phyloP scores from a whole-genome alignment of 805 yeast genomes.

The Candida michaelii region DNA sequence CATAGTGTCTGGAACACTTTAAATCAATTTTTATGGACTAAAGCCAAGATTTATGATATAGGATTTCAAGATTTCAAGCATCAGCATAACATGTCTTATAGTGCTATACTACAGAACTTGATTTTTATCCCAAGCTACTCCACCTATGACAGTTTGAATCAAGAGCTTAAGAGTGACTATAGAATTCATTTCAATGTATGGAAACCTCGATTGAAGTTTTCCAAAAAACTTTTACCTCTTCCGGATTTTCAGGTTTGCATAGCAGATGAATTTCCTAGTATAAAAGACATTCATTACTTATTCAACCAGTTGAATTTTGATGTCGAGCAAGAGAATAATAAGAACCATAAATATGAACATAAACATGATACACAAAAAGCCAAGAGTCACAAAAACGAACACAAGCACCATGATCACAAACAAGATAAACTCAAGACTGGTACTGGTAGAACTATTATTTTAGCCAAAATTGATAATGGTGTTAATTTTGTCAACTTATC shows the following conservation, averaged over 20 bases:
- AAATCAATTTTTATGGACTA: background rate
- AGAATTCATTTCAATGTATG: slow-evolving; percentile 65
- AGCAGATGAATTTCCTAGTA: slow-evolving; percentile 48
- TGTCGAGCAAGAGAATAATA: background rate
- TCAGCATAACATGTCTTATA: slow-evolving; percentile 22
- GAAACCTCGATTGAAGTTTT: slow-evolving; percentile 77
- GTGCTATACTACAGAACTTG: slow-evolving; percentile 12
- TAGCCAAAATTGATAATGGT: slow-evolving; percentile 79
- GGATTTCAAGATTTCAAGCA: slow-evolving; percentile 8
- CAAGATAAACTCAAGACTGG: slow-evolving; percentile 54
- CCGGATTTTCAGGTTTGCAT: slow-evolving; percentile 79
- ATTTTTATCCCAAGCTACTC: slow-evolving; percentile 10
- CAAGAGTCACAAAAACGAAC: background rate
- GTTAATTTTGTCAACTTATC: slow-evolving; percentile 61
- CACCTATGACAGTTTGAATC: slow-evolving; percentile 10
- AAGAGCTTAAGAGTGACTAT: slow-evolving; percentile 15
- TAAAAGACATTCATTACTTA: slow-evolving; percentile 37
- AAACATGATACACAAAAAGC: too few species aligned
- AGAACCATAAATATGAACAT: too few species aligned
- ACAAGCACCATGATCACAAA: slow-evolving; percentile 22
- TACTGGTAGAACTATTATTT: slow-evolving; percentile 45
- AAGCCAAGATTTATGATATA: slow-evolving; percentile 2
- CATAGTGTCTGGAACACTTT: slow-evolving; percentile 1
- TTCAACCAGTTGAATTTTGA: slow-evolving; percentile 19
- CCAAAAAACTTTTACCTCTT: slow-evolving; percentile 62